Percentiles rank a stretch among this genome's conserved stretches.
Conservation (phyloP, 495 filamentous ascomycete species). For the Penicillium canescens region DNA sequence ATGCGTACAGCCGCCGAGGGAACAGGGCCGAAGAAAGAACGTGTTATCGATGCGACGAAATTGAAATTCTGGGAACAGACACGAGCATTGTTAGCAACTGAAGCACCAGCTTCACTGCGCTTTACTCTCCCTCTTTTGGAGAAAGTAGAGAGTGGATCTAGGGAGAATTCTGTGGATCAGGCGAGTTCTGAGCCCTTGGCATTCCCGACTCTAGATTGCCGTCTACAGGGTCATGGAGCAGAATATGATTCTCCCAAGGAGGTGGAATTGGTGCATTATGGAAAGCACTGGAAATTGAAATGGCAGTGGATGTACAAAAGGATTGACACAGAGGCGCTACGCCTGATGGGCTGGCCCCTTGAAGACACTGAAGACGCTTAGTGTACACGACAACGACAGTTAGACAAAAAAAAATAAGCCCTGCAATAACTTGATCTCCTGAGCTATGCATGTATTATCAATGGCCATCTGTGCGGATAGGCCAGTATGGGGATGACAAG, state of each 20-base stretch:
- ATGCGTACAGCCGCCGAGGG: constrained; percentile 5
- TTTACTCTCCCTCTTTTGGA: constrained; percentile 43
- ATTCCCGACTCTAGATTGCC: constrained; percentile 32
- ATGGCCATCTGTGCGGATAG: constrained; percentile 16
- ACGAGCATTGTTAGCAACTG: constrained; percentile 11
- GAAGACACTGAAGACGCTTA: constrained; percentile 21
- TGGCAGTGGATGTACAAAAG: constrained; percentile 51
- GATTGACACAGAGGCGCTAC: constrained; percentile 37
- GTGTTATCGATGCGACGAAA: neutral
- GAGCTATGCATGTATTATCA: constrained; percentile 25
- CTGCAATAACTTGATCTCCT: constrained; percentile 23
- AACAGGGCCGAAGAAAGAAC: neutral
- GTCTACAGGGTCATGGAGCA: constrained; percentile 8
- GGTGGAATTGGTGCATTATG: constrained; percentile 12
- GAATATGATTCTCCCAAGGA: constrained; percentile 1
- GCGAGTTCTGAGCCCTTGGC: constrained; percentile 23
- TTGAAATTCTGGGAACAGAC: constrained; percentile 1
- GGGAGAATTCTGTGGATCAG: neutral
- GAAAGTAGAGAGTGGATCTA: constrained; percentile 2
- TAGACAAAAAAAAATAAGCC: constrained; percentile 21
- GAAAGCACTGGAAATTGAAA: constrained; percentile 19
- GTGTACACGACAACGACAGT: constrained; percentile 25
- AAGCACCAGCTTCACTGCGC: constrained; percentile 31
- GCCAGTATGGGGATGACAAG: constrained; percentile 19
- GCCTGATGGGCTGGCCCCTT: constrained; percentile 34